A percentile compares a stretch with the other conserved stretches of the same genome.
These are phyloP conservation scores for Calycina marina DNA, from an alignment of 2,329 filamentous ascomycete species.

Conservation along the genomic window DNA sequence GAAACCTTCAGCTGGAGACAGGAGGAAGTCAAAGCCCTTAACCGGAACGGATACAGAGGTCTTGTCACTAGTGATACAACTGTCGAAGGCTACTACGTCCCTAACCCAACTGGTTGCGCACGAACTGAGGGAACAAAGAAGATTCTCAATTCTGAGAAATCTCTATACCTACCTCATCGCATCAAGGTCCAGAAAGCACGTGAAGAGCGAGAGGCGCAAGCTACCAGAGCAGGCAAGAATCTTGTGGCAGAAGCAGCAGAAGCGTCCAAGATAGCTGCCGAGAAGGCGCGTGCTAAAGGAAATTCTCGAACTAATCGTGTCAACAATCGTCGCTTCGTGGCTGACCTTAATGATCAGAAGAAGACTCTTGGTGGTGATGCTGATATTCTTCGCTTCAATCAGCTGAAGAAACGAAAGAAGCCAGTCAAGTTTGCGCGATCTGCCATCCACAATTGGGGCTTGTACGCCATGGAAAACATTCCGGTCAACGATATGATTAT, in stretches of 20 bases:
- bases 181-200: constrained; percentile 88
- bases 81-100: constrained; percentile 62
- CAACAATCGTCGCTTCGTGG: constrained; percentile 87
- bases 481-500: constrained; percentile 98
- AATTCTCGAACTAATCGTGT: constrained; percentile 88
- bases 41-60: constrained; percentile 39
- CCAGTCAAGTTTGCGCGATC: constrained; percentile 95
- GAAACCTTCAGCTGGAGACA: constrained; percentile 57
- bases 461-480: constrained; percentile 97
- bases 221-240: constrained; percentile 53
- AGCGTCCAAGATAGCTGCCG: constrained; percentile 56
- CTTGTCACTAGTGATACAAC: constrained; percentile 24
- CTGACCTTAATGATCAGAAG: constrained; percentile 91
- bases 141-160: constrained; percentile 94
- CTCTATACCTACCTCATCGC: constrained; percentile 92
- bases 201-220: constrained; percentile 74
- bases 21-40: constrained; percentile 56
- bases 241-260: constrained; percentile 51
- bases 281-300: constrained; percentile 72
- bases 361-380: constrained; percentile 70
- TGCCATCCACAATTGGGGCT: constrained; percentile 96
- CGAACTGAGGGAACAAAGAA: constrained; percentile 89
- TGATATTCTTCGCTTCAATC: constrained; percentile 92
- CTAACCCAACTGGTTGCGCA: constrained; percentile 72
- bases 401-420: constrained; percentile 99